These are phyloP conservation scores for Flueggea neowawraea DNA, from an alignment of 441 rosid species.

Conservation along the genomic window DNA sequence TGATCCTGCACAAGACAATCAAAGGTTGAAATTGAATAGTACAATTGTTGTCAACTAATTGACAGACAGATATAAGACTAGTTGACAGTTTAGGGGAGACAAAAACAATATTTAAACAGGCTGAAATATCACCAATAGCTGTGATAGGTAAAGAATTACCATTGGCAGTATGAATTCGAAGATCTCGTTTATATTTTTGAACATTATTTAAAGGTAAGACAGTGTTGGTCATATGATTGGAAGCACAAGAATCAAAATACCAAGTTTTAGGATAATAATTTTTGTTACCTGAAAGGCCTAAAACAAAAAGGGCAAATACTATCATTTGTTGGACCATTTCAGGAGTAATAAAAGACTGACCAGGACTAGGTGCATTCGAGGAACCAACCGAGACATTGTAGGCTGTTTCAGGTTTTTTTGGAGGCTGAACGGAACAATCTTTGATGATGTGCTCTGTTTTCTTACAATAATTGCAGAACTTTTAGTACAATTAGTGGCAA, in stretches of 20 bases:
- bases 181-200: not conserved
- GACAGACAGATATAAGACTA: not conserved
- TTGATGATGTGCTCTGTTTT: constrained; percentile 2
- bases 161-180: not conserved
- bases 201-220: not conserved
- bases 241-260: not conserved
- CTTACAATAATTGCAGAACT: constrained; percentile 1
- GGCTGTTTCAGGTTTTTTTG: not conserved
- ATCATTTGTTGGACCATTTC: constrained; percentile 1
- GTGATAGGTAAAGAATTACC: constrained; percentile 2
- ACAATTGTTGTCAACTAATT: not conserved
- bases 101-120: not conserved
- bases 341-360: not conserved
- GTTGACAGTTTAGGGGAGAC: not conserved
- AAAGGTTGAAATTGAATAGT: not conserved
- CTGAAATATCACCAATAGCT: constrained; percentile 3
- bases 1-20: constrained; percentile 7
- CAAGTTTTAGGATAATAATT: not conserved
- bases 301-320: not conserved
- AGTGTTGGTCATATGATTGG: constrained; percentile 1
- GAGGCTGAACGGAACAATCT: not conserved
- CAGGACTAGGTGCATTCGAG: not conserved
- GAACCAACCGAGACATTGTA: not conserved
- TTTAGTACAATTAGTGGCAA: constrained; percentile 1
- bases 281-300: no score